Evolutionary conservation across 2,329 filamentous ascomycete species (phyloP).

Genomic region (Aspergillus latus): DNA sequence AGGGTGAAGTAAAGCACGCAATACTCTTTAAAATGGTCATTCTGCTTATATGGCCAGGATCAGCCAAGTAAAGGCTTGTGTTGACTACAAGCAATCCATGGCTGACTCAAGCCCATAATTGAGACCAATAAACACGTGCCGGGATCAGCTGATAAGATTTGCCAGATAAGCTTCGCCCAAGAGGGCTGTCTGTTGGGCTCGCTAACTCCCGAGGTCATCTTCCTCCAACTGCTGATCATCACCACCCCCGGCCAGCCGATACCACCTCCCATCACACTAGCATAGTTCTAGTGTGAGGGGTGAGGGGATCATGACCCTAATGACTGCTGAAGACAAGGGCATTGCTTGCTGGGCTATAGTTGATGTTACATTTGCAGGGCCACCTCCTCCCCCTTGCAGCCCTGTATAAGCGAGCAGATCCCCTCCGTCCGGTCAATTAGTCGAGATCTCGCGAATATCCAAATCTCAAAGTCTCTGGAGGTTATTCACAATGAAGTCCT

Average conservation of each 20-base stretch:
- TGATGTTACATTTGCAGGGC: not conserved
- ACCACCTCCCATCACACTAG: not conserved
- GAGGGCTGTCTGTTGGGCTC: not conserved
- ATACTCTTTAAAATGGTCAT: too few species aligned
- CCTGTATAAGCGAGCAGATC: constrained; percentile 5
- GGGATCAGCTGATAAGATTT: not conserved
- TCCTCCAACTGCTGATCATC: not conserved
- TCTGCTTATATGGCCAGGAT: too few species aligned
- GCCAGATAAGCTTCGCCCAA: constrained; percentile 1
- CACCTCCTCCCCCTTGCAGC: constrained; percentile 2
- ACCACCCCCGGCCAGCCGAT: not conserved
- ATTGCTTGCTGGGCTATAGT: not conserved
- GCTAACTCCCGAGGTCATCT: not conserved
- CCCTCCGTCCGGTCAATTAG: not conserved
- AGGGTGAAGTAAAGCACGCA: too few species aligned
- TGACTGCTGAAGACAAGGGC: not conserved
- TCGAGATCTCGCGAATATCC: not conserved
- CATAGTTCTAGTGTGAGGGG: not conserved
- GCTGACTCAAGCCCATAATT: too few species aligned
- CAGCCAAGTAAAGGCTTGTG: too few species aligned
- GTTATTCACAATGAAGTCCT: constrained; percentile 51
- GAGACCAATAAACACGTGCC: not conserved
- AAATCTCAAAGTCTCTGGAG: not conserved
- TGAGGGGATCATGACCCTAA: not conserved
- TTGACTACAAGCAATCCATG: too few species aligned